These are phyloP conservation scores for Tetraselmis striata DNA, from an alignment of 139 green algal genomes.

Conservation along the genomic window DNA sequence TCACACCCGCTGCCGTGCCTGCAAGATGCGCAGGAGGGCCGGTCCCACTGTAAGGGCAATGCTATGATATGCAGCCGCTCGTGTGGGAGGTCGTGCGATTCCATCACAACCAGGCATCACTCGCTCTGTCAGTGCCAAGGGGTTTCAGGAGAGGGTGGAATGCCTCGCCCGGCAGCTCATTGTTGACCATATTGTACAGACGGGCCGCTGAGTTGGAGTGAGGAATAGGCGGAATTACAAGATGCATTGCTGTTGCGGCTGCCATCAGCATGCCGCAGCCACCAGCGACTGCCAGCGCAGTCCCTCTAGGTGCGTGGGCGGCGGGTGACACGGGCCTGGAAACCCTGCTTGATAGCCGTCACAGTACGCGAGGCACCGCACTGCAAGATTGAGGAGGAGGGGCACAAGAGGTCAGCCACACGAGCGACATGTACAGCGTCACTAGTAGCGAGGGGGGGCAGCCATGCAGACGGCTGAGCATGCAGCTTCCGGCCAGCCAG, in stretches of 20 bases:
- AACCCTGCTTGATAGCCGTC: slow-evolving; percentile 39
- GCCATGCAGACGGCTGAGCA: not conserved
- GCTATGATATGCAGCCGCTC: too few species aligned
- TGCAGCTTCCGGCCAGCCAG: not conserved
- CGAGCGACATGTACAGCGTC: too few species aligned
- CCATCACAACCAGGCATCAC: too few species aligned
- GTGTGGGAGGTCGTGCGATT: too few species aligned
- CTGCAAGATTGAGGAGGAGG: slow-evolving; percentile 24
- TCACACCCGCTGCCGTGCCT: too few species aligned
- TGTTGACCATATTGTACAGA: too few species aligned
- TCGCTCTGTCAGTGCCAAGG: not conserved
- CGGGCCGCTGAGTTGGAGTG: too few species aligned
- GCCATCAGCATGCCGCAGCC: not conserved
- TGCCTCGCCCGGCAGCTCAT: too few species aligned
- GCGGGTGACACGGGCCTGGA: slow-evolving; percentile 29
- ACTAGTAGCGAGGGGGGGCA: not conserved
- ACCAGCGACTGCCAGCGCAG: too few species aligned
- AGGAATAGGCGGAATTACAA: too few species aligned
- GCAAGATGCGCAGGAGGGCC: too few species aligned
- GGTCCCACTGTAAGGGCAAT: too few species aligned
- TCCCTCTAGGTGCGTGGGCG: not conserved
- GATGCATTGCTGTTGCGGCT: not conserved
- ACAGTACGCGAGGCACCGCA: slow-evolving; percentile 65
- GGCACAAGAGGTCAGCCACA: not conserved
- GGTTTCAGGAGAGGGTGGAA: not conserved